Conservation (phyloP, 164 flowering plant genomes). For the Hamamelis virginiana region DNA sequence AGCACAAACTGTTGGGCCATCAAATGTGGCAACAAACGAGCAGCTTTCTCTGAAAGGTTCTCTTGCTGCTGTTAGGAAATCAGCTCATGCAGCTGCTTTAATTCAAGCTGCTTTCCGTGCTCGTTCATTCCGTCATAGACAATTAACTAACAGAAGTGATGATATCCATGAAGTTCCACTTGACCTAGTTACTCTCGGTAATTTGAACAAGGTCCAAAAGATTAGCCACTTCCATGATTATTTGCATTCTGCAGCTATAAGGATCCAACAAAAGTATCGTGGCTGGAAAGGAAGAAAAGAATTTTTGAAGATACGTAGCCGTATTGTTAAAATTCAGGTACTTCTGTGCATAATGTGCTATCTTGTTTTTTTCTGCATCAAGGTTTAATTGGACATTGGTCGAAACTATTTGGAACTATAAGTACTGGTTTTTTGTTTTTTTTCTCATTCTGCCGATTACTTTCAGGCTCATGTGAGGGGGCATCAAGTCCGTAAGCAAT, state of each 20-base stretch:
- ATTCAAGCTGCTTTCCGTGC: constrained; percentile 60
- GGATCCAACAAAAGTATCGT: constrained; percentile 69
- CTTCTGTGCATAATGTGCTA: too few relatives aligned
- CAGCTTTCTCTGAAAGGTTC: constrained; percentile 44
- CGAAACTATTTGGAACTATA: background rate
- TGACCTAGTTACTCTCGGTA: constrained; percentile 41
- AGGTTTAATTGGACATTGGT: background rate
- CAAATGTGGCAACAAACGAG: constrained; percentile 24
- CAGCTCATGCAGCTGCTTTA: constrained; percentile 68
- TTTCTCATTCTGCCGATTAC: constrained; percentile 1
- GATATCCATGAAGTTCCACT: constrained; percentile 33
- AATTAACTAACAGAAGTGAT: constrained; percentile 23
- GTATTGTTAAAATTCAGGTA: constrained; percentile 78
- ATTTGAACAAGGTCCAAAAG: constrained; percentile 35
- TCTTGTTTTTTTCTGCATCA: background rate
- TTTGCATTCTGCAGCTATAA: constrained; percentile 57
- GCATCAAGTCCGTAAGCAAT: constrained; percentile 75
- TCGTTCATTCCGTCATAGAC: constrained; percentile 49
- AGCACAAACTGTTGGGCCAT: constrained; percentile 23
- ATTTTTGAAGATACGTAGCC: constrained; percentile 52
- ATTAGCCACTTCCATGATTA: constrained; percentile 43
- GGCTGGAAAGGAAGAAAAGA: constrained; percentile 72
- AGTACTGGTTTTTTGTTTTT: background rate
- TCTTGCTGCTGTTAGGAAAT: constrained; percentile 59
- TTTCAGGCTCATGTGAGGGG: constrained; percentile 83